Evolutionary conservation across 176 grass and related monocot species (phyloP).

Genomic region (Ensete ventricosum): DNA sequence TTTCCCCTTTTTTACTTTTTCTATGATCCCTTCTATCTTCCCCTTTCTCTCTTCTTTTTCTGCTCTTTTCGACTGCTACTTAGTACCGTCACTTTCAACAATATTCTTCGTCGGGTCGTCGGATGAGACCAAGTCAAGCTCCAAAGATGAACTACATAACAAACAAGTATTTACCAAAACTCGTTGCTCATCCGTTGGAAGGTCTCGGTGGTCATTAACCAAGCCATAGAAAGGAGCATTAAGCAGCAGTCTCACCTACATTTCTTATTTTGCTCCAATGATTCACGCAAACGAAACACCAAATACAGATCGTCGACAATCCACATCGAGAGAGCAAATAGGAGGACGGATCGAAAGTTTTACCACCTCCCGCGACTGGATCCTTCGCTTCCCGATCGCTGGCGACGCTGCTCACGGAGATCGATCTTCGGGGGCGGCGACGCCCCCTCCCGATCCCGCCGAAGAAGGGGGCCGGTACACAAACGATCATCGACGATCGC

Average conservation of each 20-base stretch:
- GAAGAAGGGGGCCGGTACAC: background rate
- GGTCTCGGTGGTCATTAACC: background rate
- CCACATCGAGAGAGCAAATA: background rate
- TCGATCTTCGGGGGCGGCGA: background rate
- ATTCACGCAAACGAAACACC: background rate
- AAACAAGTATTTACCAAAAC: too few species aligned
- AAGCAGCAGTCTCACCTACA: background rate
- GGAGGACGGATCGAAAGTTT: background rate
- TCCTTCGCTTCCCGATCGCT: slow-evolving; percentile 16
- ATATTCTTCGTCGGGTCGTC: too few species aligned
- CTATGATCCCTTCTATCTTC: too few species aligned
- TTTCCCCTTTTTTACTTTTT: too few species aligned
- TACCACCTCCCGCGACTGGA: slow-evolving; percentile 2
- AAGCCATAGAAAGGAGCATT: background rate
- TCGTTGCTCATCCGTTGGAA: too few species aligned
- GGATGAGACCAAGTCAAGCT: too few species aligned
- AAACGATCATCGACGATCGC: background rate
- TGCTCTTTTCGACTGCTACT: too few species aligned
- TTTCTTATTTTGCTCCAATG: background rate
- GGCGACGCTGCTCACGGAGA: slow-evolving; percentile 11
- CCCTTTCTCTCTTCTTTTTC: too few species aligned
- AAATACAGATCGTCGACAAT: background rate
- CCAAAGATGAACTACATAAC: too few species aligned
- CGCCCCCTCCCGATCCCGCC: background rate
- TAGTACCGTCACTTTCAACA: too few species aligned